Evolutionary conservation across 306 rosid genomes (phyloP).

Genomic region (peach (Prunus persica)): Prunus_persica_NCBIv2 NC_034014.1:7400501-7401000

Average conservation of each 20-base stretch:
- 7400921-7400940: constrained; percentile 86
- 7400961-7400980: constrained; percentile 25
- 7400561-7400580: no score
- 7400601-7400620: no score
- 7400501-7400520: not conserved
- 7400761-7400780: not conserved
- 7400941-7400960: constrained; percentile 26
- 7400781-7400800: not conserved
- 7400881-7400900: not conserved
- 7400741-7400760: no score
- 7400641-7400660: no score
- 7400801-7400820: not conserved
- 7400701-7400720: no score
- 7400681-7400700: no score
- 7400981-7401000: constrained; percentile 15
- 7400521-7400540: no score
- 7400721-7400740: no score
- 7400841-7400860: not conserved
- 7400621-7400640: no score
- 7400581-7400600: no score
- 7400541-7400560: no score
- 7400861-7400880: not conserved
- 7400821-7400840: not conserved
- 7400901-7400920: constrained; percentile 26
- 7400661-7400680: no score